Evolutionary conservation across 2,329 filamentous ascomycete species (phyloP), one percentile per base, ranked within the genome.

Genomic region (Venturia asperata): DNA sequence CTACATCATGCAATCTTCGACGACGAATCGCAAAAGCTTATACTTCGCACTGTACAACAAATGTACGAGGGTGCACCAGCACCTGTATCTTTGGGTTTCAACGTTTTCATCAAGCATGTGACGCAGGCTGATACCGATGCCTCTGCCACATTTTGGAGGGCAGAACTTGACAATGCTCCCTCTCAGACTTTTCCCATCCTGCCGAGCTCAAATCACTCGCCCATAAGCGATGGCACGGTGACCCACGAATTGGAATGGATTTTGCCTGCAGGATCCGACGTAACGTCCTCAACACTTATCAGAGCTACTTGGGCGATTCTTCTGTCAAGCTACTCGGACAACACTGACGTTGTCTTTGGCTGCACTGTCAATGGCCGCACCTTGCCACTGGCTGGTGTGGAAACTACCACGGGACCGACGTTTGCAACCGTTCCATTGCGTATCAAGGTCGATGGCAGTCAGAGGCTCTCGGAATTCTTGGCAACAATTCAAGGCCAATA

Each of bases 1-100:
- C 78, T 95, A 0, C 92, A 96, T 72, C 92, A 97, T 75, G 87
- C 90, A 0, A 74, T 95, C 0, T 96, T 96, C 71, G 92, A 97
- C 74, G 92, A 92, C 19, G 96, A 92, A 92, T 92, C 91, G 0
- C 82, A 92, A 71, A 89, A 96, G 63, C 78, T 93, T 41, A 75
- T 95, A 0, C 72, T 90, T 17, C 77, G 81, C 27, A 90, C 96
- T 72, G 76, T 96, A 5, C 79, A 82, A 9, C 10, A 10, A 30
- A n/a, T n/a, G 27, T 55, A 55, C 27, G 10, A 55, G 10, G 21
- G 21, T 21, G 49, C 10, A 55, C 19, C 7, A 30, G 49, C 10
- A 7, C n/a, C 49, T 9, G 9, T 55, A 30, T n/a, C 7, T 9
- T n/a, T n/a, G 21, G 10, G 10, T 55, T 30, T 10, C n/a, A 10